A percentile compares a stretch with the other conserved stretches of the same genome.
phyloP scores from a whole-genome alignment of 2,329 filamentous ascomycete species.

The Fusarium cyanostomum region DNA sequence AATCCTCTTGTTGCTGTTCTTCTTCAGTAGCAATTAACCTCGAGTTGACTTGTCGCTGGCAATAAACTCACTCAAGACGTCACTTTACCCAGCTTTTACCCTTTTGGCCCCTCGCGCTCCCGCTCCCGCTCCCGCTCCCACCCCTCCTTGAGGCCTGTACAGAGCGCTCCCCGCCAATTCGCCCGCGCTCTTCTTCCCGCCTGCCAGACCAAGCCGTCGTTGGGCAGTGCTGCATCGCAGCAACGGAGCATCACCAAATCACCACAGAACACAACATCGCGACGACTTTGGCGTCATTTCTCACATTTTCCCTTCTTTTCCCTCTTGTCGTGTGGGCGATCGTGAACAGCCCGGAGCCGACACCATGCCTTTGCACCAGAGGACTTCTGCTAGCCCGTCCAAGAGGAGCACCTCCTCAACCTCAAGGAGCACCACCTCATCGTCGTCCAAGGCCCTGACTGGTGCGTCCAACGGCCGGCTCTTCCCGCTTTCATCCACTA shows the following conservation, averaged over 20 bases:
- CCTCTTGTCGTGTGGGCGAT: conserved; percentile 33
- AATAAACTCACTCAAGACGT: conserved; percentile 25
- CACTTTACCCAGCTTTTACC: conserved; percentile 24
- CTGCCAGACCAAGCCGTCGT: conserved; percentile 44
- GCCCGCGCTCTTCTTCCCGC: conserved; percentile 34
- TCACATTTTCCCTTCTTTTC: conserved; percentile 16
- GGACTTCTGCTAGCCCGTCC: conserved; percentile 40
- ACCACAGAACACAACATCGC: conserved; percentile 29
- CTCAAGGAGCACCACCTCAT: conserved; percentile 23
- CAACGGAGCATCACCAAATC: conserved; percentile 35
- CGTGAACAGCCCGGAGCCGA: conserved; percentile 33
- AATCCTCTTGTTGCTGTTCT: conserved; percentile 12
- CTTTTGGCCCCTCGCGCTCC: conserved; percentile 39
- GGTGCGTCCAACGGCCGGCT: conserved; percentile 32
- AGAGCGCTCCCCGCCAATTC: conserved; percentile 36
- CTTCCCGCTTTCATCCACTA: conserved; percentile 22
- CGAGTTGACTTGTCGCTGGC: conserved; percentile 12
- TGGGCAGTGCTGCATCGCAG: conserved; percentile 46
- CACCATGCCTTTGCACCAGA: conserved; percentile 44
- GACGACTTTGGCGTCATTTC: conserved; percentile 28
- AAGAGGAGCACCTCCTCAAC: conserved; percentile 36
- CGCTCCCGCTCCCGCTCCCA: conserved; percentile 39
- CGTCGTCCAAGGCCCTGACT: conserved; percentile 37
- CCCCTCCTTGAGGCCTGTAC: conserved; percentile 24
- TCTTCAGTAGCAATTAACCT: conserved; percentile 13